Evolutionary conservation across 345 rosid genomes (phyloP).

Genomic region (Gynandropsis gynandra): DNA sequence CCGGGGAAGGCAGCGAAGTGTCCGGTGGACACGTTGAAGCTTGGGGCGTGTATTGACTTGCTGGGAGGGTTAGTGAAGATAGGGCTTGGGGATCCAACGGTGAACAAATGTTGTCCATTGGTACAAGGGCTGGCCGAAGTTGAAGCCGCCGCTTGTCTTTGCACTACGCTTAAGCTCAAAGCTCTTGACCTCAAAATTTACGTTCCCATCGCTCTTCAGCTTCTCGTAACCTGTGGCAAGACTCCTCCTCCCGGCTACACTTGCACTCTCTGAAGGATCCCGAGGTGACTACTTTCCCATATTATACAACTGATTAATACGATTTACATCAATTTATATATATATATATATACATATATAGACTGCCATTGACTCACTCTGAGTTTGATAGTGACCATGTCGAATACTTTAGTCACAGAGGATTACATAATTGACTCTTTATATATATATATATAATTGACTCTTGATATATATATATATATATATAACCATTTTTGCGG

Average conservation of each 20-base stretch:
- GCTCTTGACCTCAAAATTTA: constrained; percentile 72
- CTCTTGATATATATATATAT: no score
- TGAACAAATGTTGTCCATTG: constrained; percentile 77
- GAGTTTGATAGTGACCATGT: no score
- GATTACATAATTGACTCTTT: no score
- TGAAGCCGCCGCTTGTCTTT: constrained; percentile 87
- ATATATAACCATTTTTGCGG: no score
- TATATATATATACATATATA: no score
- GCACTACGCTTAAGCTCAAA: constrained; percentile 85
- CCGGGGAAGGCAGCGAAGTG: constrained; percentile 36
- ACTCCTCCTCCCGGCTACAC: constrained; percentile 96
- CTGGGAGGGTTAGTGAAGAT: constrained; percentile 84
- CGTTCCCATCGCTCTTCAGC: constrained; percentile 92
- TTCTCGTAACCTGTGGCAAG: constrained; percentile 88
- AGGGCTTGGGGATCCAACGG: constrained; percentile 67
- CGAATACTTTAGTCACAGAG: no score
- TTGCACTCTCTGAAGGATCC: constrained; percentile 53
- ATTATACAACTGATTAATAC: no score
- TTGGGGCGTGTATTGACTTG: constrained; percentile 90
- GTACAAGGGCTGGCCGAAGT: constrained; percentile 66
- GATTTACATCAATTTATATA: no score
- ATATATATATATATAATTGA: no score
- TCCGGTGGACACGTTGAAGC: constrained; percentile 72
- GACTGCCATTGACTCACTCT: no score
- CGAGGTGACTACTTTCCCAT: no score